Conservation (phyloP, 2,329 filamentous ascomycete species). For the Penicillium thymicola region DNA sequence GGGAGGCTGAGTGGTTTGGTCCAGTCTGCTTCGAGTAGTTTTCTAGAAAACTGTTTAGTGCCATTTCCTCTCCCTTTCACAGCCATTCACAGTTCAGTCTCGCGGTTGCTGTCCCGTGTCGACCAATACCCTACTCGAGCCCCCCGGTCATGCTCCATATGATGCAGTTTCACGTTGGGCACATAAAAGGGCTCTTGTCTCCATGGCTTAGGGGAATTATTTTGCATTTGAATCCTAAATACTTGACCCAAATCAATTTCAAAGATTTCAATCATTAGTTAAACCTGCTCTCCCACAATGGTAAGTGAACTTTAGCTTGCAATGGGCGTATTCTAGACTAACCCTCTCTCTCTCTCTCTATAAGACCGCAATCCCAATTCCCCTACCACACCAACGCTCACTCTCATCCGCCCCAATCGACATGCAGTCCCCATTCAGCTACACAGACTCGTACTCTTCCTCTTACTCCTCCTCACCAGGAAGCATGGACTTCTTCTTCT, state of each 20-base stretch:
- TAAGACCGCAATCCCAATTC: constrained; percentile 18
- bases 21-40: constrained; percentile 3
- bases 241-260: not conserved
- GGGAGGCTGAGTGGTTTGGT: constrained; percentile 17
- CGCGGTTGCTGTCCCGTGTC: constrained; percentile 3
- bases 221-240: not conserved
- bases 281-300: constrained; percentile 16
- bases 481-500: constrained; percentile 26
- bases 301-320: constrained; percentile 7
- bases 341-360: constrained; percentile 1
- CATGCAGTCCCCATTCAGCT: constrained; percentile 23
- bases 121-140: not conserved
- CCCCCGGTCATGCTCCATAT: constrained; percentile 2
- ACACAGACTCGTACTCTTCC: constrained; percentile 18
- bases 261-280: constrained; percentile 8
- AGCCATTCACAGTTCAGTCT: not conserved
- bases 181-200: constrained; percentile 7
- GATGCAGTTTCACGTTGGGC: not conserved
- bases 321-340: constrained; percentile 9
- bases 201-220: not conserved
- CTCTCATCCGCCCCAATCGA: constrained; percentile 7
- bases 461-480: constrained; percentile 23
- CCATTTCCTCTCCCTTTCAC: not conserved
- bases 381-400: constrained; percentile 1
- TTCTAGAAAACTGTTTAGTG: constrained; percentile 9